Evolutionary conservation across 495 filamentous ascomycete species (phyloP), one percentile per base, ranked within the genome.

Genomic region (Saxophila tyrrhenica): DNA sequence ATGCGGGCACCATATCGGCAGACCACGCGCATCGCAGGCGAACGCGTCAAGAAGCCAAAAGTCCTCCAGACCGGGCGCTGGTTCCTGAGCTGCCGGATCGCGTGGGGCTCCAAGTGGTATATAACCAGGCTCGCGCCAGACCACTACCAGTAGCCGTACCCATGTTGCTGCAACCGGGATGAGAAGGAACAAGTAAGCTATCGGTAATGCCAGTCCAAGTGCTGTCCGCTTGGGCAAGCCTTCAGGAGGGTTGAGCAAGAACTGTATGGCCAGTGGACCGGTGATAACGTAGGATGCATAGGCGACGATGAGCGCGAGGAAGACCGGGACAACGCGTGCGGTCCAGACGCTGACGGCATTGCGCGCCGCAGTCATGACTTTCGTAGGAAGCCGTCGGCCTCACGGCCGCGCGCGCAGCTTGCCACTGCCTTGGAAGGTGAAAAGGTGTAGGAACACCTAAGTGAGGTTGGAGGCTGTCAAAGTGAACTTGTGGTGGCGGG

Each of bases 1-100:
- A 48, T 74, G 73, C 9, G 78, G 77, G 69, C 90, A 96, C 78
- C 85, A 96, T 23, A 75, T 76, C 0, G 90, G 90, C 21, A 80
- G 75, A 7, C 90, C 90, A 62, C 90, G 84, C 21, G 72, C 67
- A 57, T 90, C 81, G 45, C 64, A 66, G 0, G 59, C 62, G 39
- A 62, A 64, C 16, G 60, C 56, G 38, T 66, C 64, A 1, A 49
- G 20, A 21, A 23, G 48, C 49, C 57, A 66, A 48, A 62, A 64
- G 24, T 56, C 50, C 13, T 59, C 56, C 5, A 56, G 24, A 5
- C 59, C 50, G 41, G 54, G 48, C 32, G 57, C 32, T 19, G 58
- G 39, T 35, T 23, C 39, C 48, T 25, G 20, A 21, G 50, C 39
- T 25, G 42, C 10, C 2, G 8, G 10, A n/a, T 25, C n/a, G 9